These are phyloP conservation scores for Talaromyces islandicus DNA, from an alignment of 2,329 filamentous ascomycete genomes.

Conservation along the genomic window DNA sequence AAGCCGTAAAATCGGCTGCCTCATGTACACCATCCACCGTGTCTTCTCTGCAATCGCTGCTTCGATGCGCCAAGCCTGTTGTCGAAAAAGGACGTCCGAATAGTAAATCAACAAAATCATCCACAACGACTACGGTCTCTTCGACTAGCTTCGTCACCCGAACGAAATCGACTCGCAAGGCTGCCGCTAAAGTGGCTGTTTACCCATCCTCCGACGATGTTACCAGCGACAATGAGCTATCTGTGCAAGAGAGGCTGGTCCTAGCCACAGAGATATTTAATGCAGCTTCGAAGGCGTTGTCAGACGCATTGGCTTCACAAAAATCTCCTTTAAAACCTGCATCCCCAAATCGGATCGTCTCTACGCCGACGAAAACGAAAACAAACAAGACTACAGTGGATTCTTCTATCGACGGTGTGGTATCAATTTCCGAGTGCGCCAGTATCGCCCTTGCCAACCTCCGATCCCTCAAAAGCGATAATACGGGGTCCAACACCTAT, in stretches of 20 bases:
- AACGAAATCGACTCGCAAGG: constrained; percentile 18
- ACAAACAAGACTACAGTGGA: constrained; percentile 6
- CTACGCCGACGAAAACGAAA: constrained; percentile 17
- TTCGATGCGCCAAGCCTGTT: constrained; percentile 22
- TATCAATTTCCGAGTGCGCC: constrained; percentile 34
- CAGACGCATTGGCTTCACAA: constrained; percentile 25
- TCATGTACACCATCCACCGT: constrained; percentile 47
- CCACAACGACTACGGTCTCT: constrained; percentile 18
- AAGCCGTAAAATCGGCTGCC: constrained; percentile 47
- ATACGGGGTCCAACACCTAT: constrained; percentile 14
- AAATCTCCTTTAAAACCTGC: constrained; percentile 20
- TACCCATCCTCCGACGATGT: constrained; percentile 14
- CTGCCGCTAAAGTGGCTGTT: constrained; percentile 20
- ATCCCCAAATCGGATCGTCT: constrained; percentile 23
- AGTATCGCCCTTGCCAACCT: constrained; percentile 34
- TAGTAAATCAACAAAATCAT: constrained; percentile 9
- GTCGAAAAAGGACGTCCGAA: constrained; percentile 12
- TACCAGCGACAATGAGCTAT: constrained; percentile 23
- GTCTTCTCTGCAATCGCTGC: constrained; percentile 33
- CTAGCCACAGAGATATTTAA: constrained; percentile 44
- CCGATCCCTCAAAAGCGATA: constrained; percentile 27
- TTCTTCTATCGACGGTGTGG: constrained; percentile 19
- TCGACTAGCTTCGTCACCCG: constrained; percentile 16
- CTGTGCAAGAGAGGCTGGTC: constrained; percentile 33
- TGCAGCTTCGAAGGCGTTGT: constrained; percentile 36